These are phyloP conservation scores for Nitzschia inconspicua DNA, from an alignment of 108 stramenopile genomes.

Conservation along the genomic window DNA sequence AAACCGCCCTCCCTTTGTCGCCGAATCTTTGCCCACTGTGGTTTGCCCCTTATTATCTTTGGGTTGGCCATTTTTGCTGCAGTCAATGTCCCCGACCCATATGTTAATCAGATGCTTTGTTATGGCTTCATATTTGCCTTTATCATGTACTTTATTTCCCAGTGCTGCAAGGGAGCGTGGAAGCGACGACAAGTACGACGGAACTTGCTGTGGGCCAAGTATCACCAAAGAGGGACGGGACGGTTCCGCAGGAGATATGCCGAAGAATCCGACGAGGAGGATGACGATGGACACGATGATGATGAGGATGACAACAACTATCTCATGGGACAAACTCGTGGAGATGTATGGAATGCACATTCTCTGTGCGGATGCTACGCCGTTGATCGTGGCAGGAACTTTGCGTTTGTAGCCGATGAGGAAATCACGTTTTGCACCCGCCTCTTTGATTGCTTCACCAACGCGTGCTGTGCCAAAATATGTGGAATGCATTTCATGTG, in stretches of 20 bases:
- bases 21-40: conserved; percentile 48
- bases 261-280: conserved; percentile 20
- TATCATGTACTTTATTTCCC: conserved; percentile 42
- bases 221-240: conserved; percentile 18
- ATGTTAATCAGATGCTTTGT: conserved; percentile 44
- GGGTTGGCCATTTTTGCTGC: conserved; percentile 59
- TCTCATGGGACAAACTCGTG: conserved; percentile 53
- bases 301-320: conserved; percentile 16
- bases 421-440: conserved; percentile 32
- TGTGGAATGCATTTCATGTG: conserved; percentile 52
- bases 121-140: conserved; percentile 41
- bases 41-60: conserved; percentile 53
- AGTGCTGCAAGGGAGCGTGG: conserved; percentile 52
- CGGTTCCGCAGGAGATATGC: not conserved
- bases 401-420: conserved; percentile 10
- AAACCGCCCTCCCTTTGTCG: conserved; percentile 49
- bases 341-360: conserved; percentile 70
- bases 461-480: conserved; percentile 30
- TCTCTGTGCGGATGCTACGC: conserved; percentile 67
- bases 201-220: conserved; percentile 64
- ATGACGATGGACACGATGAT: conserved; percentile 31
- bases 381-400: conserved; percentile 8
- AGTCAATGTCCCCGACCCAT: conserved; percentile 47
- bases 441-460: conserved; percentile 39
- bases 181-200: conserved; percentile 61